Evolutionary conservation across 345 rosid species (phyloP).

Genomic region (Chamaenerion angustifolium): DNA sequence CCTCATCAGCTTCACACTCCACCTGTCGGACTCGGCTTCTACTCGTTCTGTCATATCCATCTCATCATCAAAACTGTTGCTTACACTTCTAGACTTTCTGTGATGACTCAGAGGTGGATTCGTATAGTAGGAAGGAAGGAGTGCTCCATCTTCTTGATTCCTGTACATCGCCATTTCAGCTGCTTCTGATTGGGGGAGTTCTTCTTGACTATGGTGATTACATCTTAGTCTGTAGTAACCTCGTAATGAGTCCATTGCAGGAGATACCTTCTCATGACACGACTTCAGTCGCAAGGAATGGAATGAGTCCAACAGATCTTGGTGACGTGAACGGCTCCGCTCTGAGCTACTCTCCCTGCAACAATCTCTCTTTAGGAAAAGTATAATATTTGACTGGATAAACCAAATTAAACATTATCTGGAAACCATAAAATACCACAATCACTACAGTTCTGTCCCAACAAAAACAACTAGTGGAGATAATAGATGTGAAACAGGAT

Average conservation of each 20-base stretch:
- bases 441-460: too few relatives aligned
- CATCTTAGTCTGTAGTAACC: conserved; percentile 60
- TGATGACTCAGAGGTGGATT: not conserved
- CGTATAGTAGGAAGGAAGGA: not conserved
- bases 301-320: conserved; percentile 39
- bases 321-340: conserved; percentile 13
- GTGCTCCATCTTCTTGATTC: conserved; percentile 24
- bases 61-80: conserved; percentile 18
- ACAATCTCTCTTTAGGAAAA: not conserved
- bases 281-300: conserved; percentile 39
- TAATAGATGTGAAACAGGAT: too few relatives aligned
- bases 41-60: conserved; percentile 17
- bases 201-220: conserved; percentile 5
- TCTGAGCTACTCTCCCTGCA: conserved; percentile 37
- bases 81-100: conserved; percentile 13
- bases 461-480: too few relatives aligned
- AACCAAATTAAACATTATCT: too few relatives aligned
- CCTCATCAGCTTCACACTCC: conserved; percentile 28
- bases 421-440: too few relatives aligned
- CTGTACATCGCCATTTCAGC: conserved; percentile 39
- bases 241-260: conserved; percentile 74
- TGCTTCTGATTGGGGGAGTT: conserved; percentile 24
- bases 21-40: too few relatives aligned
- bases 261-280: conserved; percentile 32
- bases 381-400: too few relatives aligned